A percentile compares a stretch with the other conserved stretches of the same genome.
Evolutionary conservation across 306 rosid genomes (phyloP).

Genomic region (Begonia fuchsioides): DNA sequence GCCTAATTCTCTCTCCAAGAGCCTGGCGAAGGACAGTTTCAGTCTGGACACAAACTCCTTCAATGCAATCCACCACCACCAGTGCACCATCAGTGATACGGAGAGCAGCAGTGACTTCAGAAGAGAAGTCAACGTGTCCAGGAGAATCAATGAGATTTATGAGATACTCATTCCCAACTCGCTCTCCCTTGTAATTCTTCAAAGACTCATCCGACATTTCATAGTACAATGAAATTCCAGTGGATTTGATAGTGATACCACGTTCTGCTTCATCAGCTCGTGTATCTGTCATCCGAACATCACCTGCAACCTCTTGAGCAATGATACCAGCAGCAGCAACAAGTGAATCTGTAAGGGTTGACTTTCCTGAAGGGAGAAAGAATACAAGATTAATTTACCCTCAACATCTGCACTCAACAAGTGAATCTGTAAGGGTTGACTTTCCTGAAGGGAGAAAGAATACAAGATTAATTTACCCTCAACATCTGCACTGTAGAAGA

Average conservation of each 20-base stretch:
- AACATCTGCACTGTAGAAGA: no score
- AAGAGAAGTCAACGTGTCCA: constrained; percentile 73
- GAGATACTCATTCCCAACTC: constrained; percentile 68
- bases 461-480: no score
- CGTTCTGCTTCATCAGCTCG: constrained; percentile 88
- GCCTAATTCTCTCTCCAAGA: constrained; percentile 73
- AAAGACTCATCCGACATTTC: constrained; percentile 44
- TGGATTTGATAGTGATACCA: constrained; percentile 79
- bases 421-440: constrained; percentile 74
- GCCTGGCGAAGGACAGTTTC: constrained; percentile 83
- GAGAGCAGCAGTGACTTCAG: constrained; percentile 84
- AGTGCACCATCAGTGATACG: constrained; percentile 84
- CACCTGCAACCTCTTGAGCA: constrained; percentile 81
- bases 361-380: constrained; percentile 27
- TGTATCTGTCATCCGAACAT: constrained; percentile 86
- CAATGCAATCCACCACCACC: constrained; percentile 79
- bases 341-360: constrained; percentile 74
- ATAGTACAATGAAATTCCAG: constrained; percentile 78
- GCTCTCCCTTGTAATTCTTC: constrained; percentile 49
- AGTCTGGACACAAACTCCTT: constrained; percentile 79
- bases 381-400: no score
- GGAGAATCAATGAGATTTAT: constrained; percentile 84
- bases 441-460: constrained; percentile 22
- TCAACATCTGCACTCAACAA: background rate
- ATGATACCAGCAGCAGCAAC: constrained; percentile 92